Evolutionary conservation across 148 eudicot species (phyloP).

Genomic region (Cornus controversa): DNA sequence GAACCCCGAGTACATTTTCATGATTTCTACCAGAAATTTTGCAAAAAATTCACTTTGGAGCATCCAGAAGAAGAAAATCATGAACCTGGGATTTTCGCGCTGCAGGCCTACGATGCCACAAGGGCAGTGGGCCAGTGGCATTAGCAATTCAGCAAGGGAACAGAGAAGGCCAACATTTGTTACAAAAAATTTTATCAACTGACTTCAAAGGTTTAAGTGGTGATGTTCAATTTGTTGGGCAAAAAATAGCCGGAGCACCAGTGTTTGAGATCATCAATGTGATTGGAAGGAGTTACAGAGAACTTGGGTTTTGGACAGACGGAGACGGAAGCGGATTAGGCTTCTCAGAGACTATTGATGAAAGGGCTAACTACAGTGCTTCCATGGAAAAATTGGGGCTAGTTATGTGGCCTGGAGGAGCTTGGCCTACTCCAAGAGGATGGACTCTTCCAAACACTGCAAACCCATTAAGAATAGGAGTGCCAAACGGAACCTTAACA

Average conservation of each 20-base stretch:
- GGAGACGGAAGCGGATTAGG: no score
- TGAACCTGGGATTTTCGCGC: constrained; percentile 1
- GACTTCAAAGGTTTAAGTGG: constrained; percentile 16
- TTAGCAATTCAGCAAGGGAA: neutral
- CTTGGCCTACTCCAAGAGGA: constrained; percentile 16
- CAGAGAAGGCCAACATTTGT: neutral
- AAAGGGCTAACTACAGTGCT: neutral
- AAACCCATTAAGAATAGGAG: constrained; percentile 18
- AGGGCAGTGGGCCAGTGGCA: neutral
- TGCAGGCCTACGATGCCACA: constrained; percentile 1
- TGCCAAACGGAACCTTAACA: constrained; percentile 15
- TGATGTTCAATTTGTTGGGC: neutral
- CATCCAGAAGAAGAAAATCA: constrained; percentile 1
- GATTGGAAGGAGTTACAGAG: constrained; percentile 16
- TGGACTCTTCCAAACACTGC: constrained; percentile 11
- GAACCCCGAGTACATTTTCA: neutral
- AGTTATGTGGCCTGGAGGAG: constrained; percentile 22
- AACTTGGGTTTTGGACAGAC: constrained; percentile 27
- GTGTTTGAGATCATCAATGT: constrained; percentile 20
- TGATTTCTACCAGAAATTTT: neutral
- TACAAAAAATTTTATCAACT: neutral
- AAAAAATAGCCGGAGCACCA: constrained; percentile 6
- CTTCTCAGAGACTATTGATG: constrained; percentile 13
- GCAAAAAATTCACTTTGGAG: neutral
- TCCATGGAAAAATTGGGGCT: constrained; percentile 15